phyloP scores from a whole-genome alignment of 331 rosid species.

The Erythrophleum ivorense region DNA sequence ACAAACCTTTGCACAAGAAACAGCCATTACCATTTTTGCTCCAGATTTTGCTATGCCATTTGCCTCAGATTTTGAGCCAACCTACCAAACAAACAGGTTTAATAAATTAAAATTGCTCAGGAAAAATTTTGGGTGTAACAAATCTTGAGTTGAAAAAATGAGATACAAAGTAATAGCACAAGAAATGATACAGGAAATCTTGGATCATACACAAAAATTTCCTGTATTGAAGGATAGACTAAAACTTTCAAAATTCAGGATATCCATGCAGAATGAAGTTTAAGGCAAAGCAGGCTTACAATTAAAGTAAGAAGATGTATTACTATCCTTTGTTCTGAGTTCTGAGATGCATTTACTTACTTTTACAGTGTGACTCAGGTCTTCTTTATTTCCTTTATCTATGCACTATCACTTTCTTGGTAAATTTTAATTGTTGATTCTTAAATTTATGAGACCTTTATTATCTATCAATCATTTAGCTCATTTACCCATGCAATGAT shows the following conservation, averaged over 20 bases:
- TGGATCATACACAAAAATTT: not conserved
- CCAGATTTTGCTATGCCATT: constrained; percentile 94
- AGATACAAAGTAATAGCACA: constrained; percentile 7
- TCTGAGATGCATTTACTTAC: constrained; percentile 21
- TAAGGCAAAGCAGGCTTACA: not conserved
- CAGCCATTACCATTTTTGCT: constrained; percentile 99
- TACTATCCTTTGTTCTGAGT: not conserved
- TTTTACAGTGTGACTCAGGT: constrained; percentile 11
- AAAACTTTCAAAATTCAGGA: constrained; percentile 1
- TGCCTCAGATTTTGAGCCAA: constrained; percentile 96
- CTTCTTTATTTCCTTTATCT: constrained; percentile 25
- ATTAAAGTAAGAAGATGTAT: constrained; percentile 1
- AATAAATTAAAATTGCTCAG: not conserved
- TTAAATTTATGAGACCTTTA: not conserved
- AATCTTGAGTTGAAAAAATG: not conserved
- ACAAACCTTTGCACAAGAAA: constrained; percentile 94
- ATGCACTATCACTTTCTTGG: constrained; percentile 12
- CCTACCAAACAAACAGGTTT: constrained; percentile 54
- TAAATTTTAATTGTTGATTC: constrained; percentile 16
- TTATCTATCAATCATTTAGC: not conserved
- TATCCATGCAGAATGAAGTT: constrained; percentile 10
- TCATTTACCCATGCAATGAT: not conserved
- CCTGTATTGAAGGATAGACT: not conserved
- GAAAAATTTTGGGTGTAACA: constrained; percentile 18
- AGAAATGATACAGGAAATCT: not conserved